phyloP scores from a whole-genome alignment of 1,139 yeast species.

The Pichia terricola region DNA sequence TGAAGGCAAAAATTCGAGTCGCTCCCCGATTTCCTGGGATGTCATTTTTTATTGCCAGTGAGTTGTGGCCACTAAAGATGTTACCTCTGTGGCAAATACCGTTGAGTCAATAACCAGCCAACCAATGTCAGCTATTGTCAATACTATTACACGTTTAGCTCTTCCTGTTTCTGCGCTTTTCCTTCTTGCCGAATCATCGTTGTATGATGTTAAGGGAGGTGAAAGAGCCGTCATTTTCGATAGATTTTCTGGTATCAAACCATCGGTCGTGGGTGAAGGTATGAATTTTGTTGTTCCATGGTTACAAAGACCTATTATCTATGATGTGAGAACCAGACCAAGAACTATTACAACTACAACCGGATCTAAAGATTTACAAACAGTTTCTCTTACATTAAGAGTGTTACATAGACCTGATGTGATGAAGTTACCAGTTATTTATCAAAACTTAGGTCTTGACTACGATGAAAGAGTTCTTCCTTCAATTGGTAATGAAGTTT shows the following conservation, averaged over 20 bases:
- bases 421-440: conserved; percentile 66
- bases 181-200: conserved; percentile 59
- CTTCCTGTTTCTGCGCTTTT: conserved; percentile 62
- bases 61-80: too few relatives aligned
- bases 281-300: conserved; percentile 93
- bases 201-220: conserved; percentile 95
- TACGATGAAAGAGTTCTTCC: conserved; percentile 97
- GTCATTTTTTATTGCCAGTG: too few relatives aligned
- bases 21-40: too few relatives aligned
- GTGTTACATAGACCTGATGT: conserved; percentile 95
- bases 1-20: too few relatives aligned
- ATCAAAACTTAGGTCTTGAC: conserved; percentile 86
- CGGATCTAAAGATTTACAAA: conserved; percentile 95
- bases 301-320: conserved; percentile 85
- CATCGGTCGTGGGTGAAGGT: conserved; percentile 86
- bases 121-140: conserved; percentile 67
- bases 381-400: conserved; percentile 86
- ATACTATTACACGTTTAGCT: conserved; percentile 42
- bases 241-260: conserved; percentile 81
- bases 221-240: conserved; percentile 93
- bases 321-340: conserved; percentile 89
- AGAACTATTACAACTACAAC: conserved; percentile 91
- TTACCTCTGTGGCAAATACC: too few relatives aligned
- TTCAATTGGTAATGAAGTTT: conserved; percentile 92
- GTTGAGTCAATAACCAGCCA: too few relatives aligned